Evolutionary conservation across 1,139 yeast genomes (phyloP).

Genomic region (Zygosaccharomyces pseudobailii): DNA sequence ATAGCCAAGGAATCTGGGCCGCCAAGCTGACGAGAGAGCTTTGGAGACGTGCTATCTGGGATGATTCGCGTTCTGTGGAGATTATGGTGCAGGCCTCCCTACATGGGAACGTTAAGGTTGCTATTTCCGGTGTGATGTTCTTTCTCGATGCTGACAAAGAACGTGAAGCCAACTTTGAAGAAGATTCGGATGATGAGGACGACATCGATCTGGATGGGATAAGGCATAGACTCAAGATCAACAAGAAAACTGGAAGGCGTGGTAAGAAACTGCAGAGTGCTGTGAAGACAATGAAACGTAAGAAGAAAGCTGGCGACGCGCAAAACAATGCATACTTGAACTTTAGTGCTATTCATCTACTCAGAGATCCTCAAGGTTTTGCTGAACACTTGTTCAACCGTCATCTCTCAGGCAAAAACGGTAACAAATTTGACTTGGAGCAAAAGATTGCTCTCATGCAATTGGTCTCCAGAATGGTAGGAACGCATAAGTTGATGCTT

Average conservation of each 20-base stretch:
- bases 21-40: conserved; percentile 89
- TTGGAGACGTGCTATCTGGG: conserved; percentile 98
- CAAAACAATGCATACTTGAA: conserved; percentile 72
- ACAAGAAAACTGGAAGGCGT: conserved; percentile 77
- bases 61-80: conserved; percentile 91
- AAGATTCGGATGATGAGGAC: conserved; percentile 68
- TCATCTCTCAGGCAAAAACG: conserved; percentile 65
- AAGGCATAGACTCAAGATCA: conserved; percentile 75
- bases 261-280: conserved; percentile 75
- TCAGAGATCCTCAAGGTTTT: conserved; percentile 96
- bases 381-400: conserved; percentile 75
- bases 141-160: conserved; percentile 94
- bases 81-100: conserved; percentile 94
- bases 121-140: conserved; percentile 83
- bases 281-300: conserved; percentile 61
- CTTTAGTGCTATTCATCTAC: conserved; percentile 87
- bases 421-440: conserved; percentile 70
- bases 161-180: conserved; percentile 78
- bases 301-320: conserved; percentile 43
- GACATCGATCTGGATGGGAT: conserved; percentile 63
- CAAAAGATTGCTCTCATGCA: conserved; percentile 87
- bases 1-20: conserved; percentile 89
- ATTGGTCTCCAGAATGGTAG: conserved; percentile 79
- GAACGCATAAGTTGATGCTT: conserved; percentile 88
- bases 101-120: conserved; percentile 80